Base-by-base conservation (phyloP, 805 yeast genomes). In the Sungouiozyma ichnusensis region DNA sequence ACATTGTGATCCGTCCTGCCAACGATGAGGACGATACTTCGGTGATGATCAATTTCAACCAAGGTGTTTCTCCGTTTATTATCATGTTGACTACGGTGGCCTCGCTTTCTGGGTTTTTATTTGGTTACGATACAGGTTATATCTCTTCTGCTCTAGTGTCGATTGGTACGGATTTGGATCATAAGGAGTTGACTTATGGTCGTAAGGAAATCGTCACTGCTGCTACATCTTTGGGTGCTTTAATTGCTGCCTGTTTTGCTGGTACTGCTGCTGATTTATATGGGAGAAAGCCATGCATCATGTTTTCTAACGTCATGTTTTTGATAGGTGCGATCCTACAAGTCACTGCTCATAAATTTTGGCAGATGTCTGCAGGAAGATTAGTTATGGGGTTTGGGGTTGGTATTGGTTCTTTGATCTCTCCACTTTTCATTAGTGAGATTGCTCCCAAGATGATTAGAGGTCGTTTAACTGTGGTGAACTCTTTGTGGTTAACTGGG, bases 51-150 rank as follows among this genome's bases (percentile, higher is more conserved):
- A 65, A 73, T 0, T 65, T 74, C 60, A 69, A 71, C 52, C 69
- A 73, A 11, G 71, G 64, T 44, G 79, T 85, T 3, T 72, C 92
- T 9, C 63, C 69, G 6, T 64, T 84, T 53, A 85, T 87, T 39
- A 65, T 86, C 18, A 63, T 74, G 20, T 63, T 87, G 40, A 84
- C 95, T 0, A 68, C 79, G 39, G 78, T 79, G 20, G 77, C 96
- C 0, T 87, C 96, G 6, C 81, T 90, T 48, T 87, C 96, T 0
- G 97, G 97, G 1, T 86, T 88, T 64, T 77, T 90, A 86, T 90
- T 90, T 64, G 98, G 98, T 51, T 90, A 90, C 58, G 98, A 90
- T 62, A 90, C 97, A 1, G 97, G 97, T 51, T 90, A 90, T 64
- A 88, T 90, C 35, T 90, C 97, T 3, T 80, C 94, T 16, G 97